Evolutionary conservation across 2,329 filamentous ascomycete species (phyloP).

Genomic region (Septoria petroselini): DNA sequence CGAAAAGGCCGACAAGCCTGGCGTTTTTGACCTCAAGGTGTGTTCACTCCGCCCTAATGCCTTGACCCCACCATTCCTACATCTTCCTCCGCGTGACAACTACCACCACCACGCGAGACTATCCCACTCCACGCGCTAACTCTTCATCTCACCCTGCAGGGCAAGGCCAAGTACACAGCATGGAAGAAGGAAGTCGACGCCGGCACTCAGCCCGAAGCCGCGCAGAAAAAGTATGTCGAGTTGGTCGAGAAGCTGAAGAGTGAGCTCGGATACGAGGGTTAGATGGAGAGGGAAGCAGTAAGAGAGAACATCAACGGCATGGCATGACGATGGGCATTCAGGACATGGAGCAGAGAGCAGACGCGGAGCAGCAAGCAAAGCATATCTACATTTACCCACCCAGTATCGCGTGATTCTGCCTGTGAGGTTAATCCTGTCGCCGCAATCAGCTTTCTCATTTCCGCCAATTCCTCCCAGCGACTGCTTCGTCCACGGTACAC

Average conservation of each 20-base stretch:
- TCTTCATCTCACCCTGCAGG: constrained; percentile 23
- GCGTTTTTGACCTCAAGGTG: constrained; percentile 70
- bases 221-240: constrained; percentile 73
- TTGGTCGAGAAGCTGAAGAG: constrained; percentile 69
- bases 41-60: constrained; percentile 19
- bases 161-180: constrained; percentile 72
- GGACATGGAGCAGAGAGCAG: not conserved
- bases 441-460: too few species aligned
- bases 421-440: too few species aligned
- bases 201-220: constrained; percentile 59
- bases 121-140: not conserved
- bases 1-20: constrained; percentile 50
- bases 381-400: not conserved
- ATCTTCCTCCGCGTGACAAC: too few species aligned
- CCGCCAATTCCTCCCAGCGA: too few species aligned
- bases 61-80: too few species aligned
- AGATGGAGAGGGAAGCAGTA: constrained; percentile 31
- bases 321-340: not conserved
- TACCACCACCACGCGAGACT: too few species aligned
- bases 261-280: constrained; percentile 64
- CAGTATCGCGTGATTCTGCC: not conserved
- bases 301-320: not conserved
- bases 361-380: too few species aligned
- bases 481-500: too few species aligned
- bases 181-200: constrained; percentile 71